Percentiles rank a stretch among this genome's conserved stretches.
Evolutionary conservation across 208 protist genomes (phyloP).

Genomic region (Blastocrithidia nonstop): DNA sequence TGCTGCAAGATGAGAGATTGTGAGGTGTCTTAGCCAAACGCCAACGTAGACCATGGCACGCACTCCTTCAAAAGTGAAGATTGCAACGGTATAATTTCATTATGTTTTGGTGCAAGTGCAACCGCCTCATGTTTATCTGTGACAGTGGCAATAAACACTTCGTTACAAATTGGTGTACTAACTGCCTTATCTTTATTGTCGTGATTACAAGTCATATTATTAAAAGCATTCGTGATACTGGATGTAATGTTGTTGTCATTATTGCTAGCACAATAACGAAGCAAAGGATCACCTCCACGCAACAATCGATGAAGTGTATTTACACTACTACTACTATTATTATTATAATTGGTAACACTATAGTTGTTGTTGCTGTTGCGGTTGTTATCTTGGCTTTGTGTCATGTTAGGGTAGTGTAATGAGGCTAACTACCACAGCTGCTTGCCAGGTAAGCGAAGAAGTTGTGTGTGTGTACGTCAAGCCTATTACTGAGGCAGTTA

Average conservation of each 20-base stretch:
- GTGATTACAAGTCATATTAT: no score
- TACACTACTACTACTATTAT: no score
- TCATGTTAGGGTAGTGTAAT: no score
- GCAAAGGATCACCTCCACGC: no score
- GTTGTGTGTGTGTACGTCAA: conserved; percentile 25
- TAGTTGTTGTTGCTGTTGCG: no score
- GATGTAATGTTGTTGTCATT: no score
- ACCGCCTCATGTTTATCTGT: conserved; percentile 33
- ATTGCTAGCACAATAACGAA: no score
- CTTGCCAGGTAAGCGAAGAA: conserved; percentile 27
- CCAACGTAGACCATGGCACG: conserved; percentile 16
- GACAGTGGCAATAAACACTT: conserved; percentile 41
- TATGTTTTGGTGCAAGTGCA: conserved; percentile 45
- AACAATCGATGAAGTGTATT: no score
- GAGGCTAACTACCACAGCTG: conserved; percentile 22
- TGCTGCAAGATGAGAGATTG: conserved; percentile 38
- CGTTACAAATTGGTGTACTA: conserved; percentile 24
- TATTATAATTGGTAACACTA: no score
- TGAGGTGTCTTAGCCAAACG: conserved; percentile 13
- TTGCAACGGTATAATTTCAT: conserved; percentile 54
- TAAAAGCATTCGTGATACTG: no score
- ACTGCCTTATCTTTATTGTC: no score
- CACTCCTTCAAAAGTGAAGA: conserved; percentile 22
- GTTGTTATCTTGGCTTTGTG: no score
- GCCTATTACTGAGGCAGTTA: conserved; percentile 23